Evolutionary conservation across 2,329 filamentous ascomycete genomes (phyloP).

Genomic region (Ceratocystis diversiconidia): DNA sequence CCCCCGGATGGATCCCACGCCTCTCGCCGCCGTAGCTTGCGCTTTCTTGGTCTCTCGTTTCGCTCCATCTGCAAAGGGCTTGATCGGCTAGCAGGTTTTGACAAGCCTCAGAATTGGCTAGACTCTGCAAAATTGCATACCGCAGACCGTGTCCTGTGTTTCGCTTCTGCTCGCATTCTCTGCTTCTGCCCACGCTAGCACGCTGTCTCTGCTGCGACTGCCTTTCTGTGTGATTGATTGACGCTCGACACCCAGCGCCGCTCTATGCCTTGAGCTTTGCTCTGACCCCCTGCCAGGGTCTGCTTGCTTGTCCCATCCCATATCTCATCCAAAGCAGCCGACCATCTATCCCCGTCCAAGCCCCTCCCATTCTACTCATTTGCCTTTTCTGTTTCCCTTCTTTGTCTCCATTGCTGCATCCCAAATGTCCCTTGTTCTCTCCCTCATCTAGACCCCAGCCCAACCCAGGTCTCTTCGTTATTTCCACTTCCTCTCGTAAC

Average conservation of each 20-base stretch:
- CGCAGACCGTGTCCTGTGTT: background rate
- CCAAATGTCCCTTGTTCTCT: conserved; percentile 20
- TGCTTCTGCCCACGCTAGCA: background rate
- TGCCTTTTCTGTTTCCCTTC: conserved; percentile 12
- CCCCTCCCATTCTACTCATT: conserved; percentile 7
- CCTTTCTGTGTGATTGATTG: background rate
- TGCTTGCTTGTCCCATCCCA: conserved; percentile 10
- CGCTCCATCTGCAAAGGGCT: background rate
- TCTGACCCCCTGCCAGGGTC: conserved; percentile 12
- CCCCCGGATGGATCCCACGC: background rate
- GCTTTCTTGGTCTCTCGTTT: background rate
- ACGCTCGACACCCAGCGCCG: background rate
- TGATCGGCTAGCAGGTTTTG: background rate
- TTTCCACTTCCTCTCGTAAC: background rate
- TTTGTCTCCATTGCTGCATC: conserved; percentile 23
- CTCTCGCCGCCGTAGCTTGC: background rate
- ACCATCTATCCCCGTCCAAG: background rate
- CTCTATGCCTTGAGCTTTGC: background rate
- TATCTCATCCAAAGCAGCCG: conserved; percentile 13
- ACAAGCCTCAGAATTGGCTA: background rate
- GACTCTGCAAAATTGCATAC: background rate
- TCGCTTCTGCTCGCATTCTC: background rate
- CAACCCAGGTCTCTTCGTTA: background rate
- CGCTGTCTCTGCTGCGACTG: background rate
- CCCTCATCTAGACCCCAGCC: background rate